These are phyloP conservation scores for Oryza australiensis DNA, from an alignment of 176 grass and related monocot genomes.

Conservation along the genomic window DNA sequence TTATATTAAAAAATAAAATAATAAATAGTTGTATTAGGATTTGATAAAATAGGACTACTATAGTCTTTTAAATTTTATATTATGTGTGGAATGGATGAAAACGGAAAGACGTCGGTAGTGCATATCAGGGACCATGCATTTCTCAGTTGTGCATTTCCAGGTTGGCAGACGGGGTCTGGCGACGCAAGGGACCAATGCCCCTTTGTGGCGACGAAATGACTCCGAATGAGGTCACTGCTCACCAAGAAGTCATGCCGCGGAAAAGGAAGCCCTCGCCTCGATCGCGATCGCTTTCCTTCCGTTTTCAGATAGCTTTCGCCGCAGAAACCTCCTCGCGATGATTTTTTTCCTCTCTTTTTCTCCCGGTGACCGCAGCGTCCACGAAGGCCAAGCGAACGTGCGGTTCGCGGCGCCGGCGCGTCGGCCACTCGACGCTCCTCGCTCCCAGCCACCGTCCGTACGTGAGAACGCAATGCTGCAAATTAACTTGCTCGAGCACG, in stretches of 20 bases:
- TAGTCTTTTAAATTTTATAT: too few species aligned
- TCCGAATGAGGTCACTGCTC: background rate
- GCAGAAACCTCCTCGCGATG: background rate
- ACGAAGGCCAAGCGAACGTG: background rate
- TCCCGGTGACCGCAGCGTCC: background rate
- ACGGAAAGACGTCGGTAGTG: too few species aligned
- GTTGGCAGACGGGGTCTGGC: background rate
- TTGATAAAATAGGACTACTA: too few species aligned
- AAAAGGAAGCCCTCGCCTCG: background rate
- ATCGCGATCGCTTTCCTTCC: background rate
- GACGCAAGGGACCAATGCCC: background rate
- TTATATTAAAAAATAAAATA: too few species aligned
- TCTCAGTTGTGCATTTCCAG: background rate
- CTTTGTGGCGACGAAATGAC: conserved; percentile 2
- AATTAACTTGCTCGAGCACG: background rate
- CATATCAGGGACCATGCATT: too few species aligned
- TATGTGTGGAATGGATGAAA: too few species aligned
- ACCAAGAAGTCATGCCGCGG: background rate
- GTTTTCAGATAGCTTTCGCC: conserved; percentile 11
- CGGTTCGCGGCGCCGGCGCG: background rate
- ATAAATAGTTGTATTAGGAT: too few species aligned
- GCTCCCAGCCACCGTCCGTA: background rate
- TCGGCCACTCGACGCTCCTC: background rate
- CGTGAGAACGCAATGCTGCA: background rate
- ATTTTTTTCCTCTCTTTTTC: background rate